Percentiles rank a stretch among this genome's conserved stretches.
Conservation (phyloP, 805 yeast species). For the Lipomyces anomalus region DNA sequence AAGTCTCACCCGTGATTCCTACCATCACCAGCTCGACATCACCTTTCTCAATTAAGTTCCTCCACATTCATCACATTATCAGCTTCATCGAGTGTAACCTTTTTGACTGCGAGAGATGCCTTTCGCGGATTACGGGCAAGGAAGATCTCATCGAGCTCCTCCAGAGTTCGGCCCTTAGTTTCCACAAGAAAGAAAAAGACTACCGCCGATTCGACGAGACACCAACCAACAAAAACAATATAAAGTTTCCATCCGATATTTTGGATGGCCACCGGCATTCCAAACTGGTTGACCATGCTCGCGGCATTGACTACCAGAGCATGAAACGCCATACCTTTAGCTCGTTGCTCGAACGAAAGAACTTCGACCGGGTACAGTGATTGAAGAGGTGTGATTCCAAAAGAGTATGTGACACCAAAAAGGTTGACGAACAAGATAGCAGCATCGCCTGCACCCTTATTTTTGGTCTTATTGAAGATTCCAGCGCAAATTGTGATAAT, state of each 20-base stretch:
- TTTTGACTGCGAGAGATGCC: too few species aligned
- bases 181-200: conserved; percentile 39
- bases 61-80: too few species aligned
- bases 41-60: too few species aligned
- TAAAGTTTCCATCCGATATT: conserved; percentile 43
- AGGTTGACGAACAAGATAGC: conserved; percentile 16
- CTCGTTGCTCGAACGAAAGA: conserved; percentile 33
- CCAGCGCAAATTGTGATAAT: conserved; percentile 7
- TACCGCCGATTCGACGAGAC: conserved; percentile 31
- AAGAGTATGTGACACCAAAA: conserved; percentile 15
- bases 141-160: too few species aligned
- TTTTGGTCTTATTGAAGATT: too few species aligned
- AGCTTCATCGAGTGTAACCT: too few species aligned
- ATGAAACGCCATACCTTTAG: conserved; percentile 39
- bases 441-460: conserved; percentile 6
- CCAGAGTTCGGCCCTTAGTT: conserved; percentile 41
- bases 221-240: conserved; percentile 32
- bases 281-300: conserved; percentile 33
- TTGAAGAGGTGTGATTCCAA: conserved; percentile 15
- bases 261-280: conserved; percentile 39
- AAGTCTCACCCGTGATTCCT: too few species aligned
- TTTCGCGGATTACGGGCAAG: too few species aligned
- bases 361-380: conserved; percentile 26
- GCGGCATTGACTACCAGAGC: conserved; percentile 24
- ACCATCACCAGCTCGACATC: too few species aligned